A percentile compares a stretch with the other conserved stretches of the same genome.
Conservation (phyloP, 805 yeast species). For the Groenewaldozyma tartarivorans region DNA sequence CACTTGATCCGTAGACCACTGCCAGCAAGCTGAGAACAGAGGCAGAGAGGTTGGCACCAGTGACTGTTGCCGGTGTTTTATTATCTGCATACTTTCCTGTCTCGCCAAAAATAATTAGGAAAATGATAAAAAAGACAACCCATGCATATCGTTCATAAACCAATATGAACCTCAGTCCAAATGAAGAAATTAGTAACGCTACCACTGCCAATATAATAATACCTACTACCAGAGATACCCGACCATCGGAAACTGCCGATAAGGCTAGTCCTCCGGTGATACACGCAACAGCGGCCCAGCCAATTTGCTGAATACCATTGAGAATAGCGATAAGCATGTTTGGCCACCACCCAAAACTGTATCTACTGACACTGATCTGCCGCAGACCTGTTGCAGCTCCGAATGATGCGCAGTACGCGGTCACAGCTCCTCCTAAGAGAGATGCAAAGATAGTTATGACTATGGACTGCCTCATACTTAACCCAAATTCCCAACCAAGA, state of each 20-base stretch:
- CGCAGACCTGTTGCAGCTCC: no score
- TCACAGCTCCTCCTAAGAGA: no score
- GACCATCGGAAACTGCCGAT: constrained; percentile 5
- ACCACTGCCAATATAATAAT: constrained; percentile 5
- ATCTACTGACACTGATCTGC: no score
- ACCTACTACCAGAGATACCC: constrained; percentile 5
- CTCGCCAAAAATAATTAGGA: constrained; percentile 6
- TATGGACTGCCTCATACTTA: no score
- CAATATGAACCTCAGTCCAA: constrained; percentile 3
- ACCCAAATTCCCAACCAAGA: constrained; percentile 6
- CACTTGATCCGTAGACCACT: constrained; percentile 6
- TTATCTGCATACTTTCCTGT: constrained; percentile 7
- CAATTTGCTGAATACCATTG: no score
- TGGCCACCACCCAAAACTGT: no score
- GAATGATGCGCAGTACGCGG: no score
- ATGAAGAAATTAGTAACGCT: constrained; percentile 4
- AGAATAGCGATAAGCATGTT: no score
- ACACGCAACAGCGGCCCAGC: no score
- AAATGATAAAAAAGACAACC: constrained; percentile 6
- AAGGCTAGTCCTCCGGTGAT: constrained; percentile 6
- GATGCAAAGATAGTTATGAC: no score
- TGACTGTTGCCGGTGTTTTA: constrained; percentile 4
- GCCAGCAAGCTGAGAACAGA: constrained; percentile 7
- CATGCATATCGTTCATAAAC: constrained; percentile 7
- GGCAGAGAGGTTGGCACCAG: constrained; percentile 7